Percentiles rank a stretch among this genome's conserved stretches.
These are phyloP conservation scores for Geotrichum histeridarum DNA, from an alignment of 1,139 yeast genomes.

Conservation along the genomic window DNA sequence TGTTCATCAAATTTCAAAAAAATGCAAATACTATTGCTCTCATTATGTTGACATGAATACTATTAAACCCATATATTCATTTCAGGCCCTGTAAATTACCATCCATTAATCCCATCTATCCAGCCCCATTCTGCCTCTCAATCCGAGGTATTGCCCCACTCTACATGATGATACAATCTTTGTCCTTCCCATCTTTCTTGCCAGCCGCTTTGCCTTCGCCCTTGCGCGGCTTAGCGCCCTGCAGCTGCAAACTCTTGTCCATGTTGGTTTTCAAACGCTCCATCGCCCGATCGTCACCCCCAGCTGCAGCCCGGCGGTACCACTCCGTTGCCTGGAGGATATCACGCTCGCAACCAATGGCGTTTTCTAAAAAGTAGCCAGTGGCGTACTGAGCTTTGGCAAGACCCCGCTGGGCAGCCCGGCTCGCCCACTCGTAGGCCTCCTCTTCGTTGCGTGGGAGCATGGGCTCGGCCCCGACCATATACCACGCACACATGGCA, in stretches of 20 bases:
- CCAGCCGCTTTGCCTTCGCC: slow-evolving; percentile 7
- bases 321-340: slow-evolving; percentile 58
- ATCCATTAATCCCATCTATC: background rate
- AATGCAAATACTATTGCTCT: too few species aligned
- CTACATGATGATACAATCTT: slow-evolving; percentile 37
- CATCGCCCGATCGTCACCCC: slow-evolving; percentile 63
- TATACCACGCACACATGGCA: slow-evolving; percentile 94
- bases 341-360: slow-evolving; percentile 74
- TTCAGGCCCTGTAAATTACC: too few species aligned
- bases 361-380: slow-evolving; percentile 80
- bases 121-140: too few species aligned
- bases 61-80: too few species aligned
- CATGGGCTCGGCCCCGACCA: slow-evolving; percentile 82
- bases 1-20: too few species aligned
- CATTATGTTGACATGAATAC: too few species aligned
- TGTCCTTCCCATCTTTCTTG: slow-evolving; percentile 22
- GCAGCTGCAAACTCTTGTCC: background rate
- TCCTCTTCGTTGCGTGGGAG: slow-evolving; percentile 74
- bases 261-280: slow-evolving; percentile 30
- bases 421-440: slow-evolving; percentile 90
- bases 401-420: slow-evolving; percentile 70
- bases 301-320: slow-evolving; percentile 70
- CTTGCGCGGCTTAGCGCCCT: background rate
- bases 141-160: too few species aligned
- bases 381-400: slow-evolving; percentile 84